Evolutionary conservation across 2,329 filamentous ascomycete genomes (phyloP).

Genomic region (Aureobasidium sp.): DNA sequence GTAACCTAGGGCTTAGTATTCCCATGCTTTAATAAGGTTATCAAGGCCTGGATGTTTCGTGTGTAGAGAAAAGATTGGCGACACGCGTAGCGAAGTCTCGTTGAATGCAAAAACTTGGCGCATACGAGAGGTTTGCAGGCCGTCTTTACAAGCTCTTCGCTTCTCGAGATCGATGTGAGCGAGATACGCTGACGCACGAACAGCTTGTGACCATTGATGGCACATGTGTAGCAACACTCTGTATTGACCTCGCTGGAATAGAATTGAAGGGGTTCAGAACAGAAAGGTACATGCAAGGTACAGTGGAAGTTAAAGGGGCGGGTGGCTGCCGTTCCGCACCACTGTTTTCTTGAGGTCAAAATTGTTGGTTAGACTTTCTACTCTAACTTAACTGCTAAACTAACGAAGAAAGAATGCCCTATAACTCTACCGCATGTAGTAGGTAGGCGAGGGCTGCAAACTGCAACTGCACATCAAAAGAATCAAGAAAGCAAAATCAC

Average conservation of each 20-base stretch:
- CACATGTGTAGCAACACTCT: too few relatives aligned
- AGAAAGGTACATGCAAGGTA: background rate
- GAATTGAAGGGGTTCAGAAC: background rate
- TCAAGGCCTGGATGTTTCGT: background rate
- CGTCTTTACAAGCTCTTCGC: background rate
- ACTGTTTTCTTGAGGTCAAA: background rate
- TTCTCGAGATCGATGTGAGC: too few relatives aligned
- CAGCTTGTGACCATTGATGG: background rate
- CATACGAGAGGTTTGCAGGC: background rate
- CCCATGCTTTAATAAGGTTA: background rate
- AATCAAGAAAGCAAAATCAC: background rate
- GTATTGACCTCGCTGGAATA: background rate
- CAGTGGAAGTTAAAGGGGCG: background rate
- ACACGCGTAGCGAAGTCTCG: background rate
- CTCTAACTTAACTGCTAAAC: conserved; percentile 3
- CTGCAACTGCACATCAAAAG: background rate
- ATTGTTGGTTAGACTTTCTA: conserved; percentile 1
- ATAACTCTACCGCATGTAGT: background rate
- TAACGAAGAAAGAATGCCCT: background rate
- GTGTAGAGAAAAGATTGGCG: background rate
- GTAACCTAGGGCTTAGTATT: background rate
- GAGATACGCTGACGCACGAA: too few relatives aligned
- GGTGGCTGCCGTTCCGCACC: background rate
- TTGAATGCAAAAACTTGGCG: background rate
- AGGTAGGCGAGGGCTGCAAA: background rate